Percentiles rank a stretch among this genome's conserved stretches.
Evolutionary conservation across 1,139 yeast species (phyloP).

Genomic region (Candida neerlandica): DNA sequence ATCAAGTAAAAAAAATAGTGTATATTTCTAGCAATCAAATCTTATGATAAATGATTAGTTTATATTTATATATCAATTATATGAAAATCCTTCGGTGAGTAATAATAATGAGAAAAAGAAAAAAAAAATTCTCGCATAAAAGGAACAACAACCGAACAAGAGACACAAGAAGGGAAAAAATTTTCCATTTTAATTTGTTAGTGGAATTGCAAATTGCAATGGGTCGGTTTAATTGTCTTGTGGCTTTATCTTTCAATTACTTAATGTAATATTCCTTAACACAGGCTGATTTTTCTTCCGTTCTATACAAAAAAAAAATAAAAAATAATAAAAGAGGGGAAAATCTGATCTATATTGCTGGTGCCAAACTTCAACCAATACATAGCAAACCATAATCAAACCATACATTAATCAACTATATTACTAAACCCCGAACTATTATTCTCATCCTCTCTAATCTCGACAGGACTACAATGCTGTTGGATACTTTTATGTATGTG

Average conservation of each 20-base stretch:
- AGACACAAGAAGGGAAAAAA: neutral
- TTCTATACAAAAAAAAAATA: neutral
- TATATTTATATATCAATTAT: no score
- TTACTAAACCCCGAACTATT: no score
- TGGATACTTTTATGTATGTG: no score
- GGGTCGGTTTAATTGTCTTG: slow-evolving; percentile 3
- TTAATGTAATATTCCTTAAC: neutral
- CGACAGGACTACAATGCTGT: no score
- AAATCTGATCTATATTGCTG: no score
- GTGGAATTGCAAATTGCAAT: neutral
- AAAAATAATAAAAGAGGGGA: neutral
- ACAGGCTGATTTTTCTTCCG: neutral
- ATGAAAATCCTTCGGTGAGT: neutral
- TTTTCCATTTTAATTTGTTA: neutral
- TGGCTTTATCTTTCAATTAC: neutral
- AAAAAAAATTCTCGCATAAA: neutral
- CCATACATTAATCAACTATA: no score
- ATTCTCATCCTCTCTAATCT: no score
- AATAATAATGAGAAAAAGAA: neutral
- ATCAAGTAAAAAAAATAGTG: neutral
- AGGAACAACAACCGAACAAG: neutral
- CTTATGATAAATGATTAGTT: neutral
- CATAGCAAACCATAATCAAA: no score
- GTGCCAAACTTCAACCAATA: no score
- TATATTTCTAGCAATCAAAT: neutral